Conservation (phyloP, 116 monocot species). For the Papilionanthe hybrid region DNA sequence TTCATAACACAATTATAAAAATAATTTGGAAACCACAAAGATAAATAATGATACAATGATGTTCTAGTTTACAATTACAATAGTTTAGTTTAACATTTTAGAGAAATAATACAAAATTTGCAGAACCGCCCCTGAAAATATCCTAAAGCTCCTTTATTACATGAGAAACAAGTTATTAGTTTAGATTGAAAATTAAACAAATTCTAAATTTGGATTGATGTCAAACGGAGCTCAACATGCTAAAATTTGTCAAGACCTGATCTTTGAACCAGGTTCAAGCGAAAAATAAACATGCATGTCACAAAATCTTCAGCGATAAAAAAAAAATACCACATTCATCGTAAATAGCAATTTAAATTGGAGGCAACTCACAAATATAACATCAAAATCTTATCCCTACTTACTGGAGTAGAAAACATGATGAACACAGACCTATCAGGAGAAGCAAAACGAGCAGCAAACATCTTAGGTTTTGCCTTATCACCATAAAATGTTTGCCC, state of each 20-base stretch:
- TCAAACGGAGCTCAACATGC: not conserved
- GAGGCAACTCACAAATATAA: not conserved
- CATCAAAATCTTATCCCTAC: not conserved
- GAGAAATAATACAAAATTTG: not conserved
- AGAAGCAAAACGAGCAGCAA: slow-evolving; percentile 89
- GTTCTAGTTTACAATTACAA: not conserved
- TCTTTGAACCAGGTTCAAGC: not conserved
- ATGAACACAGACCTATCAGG: slow-evolving; percentile 50
- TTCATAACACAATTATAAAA: not conserved
- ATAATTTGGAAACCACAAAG: not conserved
- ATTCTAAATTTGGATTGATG: not conserved
- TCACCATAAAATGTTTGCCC: slow-evolving; percentile 86
- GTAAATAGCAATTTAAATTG: not conserved
- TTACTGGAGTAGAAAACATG: not conserved
- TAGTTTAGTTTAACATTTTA: not conserved
- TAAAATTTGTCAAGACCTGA: not conserved
- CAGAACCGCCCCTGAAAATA: not conserved
- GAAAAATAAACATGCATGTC: not conserved
- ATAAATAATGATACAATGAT: not conserved
- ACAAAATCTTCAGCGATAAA: not conserved
- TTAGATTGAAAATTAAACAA: not conserved
- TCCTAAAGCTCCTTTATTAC: not conserved
- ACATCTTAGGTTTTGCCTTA: slow-evolving; percentile 79
- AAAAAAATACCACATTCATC: slow-evolving; percentile 1
- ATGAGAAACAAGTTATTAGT: not conserved